These are phyloP conservation scores for Reutealis trisperma DNA, from an alignment of 345 rosid genomes.

Conservation along the genomic window DNA sequence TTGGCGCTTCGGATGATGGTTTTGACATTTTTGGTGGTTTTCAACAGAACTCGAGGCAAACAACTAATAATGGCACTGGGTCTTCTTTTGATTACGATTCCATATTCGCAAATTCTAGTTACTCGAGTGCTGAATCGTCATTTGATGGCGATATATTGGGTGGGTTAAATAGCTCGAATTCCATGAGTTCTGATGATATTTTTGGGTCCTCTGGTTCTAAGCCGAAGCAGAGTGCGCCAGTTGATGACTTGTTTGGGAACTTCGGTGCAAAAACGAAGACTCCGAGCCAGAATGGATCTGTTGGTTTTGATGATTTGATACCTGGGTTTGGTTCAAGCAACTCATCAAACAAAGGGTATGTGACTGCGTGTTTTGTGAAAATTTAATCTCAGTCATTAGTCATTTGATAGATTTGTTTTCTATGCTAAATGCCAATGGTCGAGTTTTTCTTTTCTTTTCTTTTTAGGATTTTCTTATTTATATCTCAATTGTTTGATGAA, in stretches of 20 bases:
- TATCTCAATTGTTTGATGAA: not conserved
- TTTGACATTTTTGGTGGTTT: slow-evolving; percentile 54
- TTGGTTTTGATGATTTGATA: slow-evolving; percentile 62
- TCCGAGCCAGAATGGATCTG: slow-evolving; percentile 30
- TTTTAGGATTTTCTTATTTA: not conserved
- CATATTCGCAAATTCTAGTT: slow-evolving; percentile 38
- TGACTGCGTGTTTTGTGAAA: not conserved
- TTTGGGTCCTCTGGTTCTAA: slow-evolving; percentile 54
- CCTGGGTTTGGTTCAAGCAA: slow-evolving; percentile 69
- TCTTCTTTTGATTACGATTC: slow-evolving; percentile 53
- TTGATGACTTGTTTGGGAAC: slow-evolving; percentile 65
- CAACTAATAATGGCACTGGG: slow-evolving; percentile 22
- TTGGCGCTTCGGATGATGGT: slow-evolving; percentile 42
- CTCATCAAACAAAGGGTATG: slow-evolving; percentile 48
- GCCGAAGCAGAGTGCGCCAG: slow-evolving; percentile 32
- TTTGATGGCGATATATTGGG: slow-evolving; percentile 61
- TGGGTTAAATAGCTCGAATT: slow-evolving; percentile 39
- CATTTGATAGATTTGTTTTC: slow-evolving; percentile 3
- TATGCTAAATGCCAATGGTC: not conserved
- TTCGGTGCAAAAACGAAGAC: slow-evolving; percentile 36
- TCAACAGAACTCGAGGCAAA: slow-evolving; percentile 30
- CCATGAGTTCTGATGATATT: slow-evolving; percentile 33
- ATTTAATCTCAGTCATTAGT: slow-evolving; percentile 3
- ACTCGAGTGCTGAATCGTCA: slow-evolving; percentile 35
- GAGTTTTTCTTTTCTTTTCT: not conserved